Evolutionary conservation across 1,284 basidiomycete genomes (phyloP), one percentile per base, ranked within the genome.

Genomic region (Cronartium quercuum): DNA sequence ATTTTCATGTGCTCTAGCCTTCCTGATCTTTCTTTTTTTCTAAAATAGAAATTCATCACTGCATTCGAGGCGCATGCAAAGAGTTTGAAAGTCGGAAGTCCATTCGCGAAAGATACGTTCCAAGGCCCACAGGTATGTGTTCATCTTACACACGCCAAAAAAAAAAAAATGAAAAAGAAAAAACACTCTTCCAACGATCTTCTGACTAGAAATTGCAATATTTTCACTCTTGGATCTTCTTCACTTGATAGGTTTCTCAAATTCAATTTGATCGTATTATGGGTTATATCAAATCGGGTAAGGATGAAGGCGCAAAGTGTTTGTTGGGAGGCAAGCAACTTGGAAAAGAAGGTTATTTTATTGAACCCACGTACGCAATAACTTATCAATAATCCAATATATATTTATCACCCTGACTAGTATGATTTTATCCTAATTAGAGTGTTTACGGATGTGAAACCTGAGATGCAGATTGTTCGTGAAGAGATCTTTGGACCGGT

Each of bases 211-310:
- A 4, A 51, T 51, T 13, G n/a, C 12, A 51, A 18, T 51, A 51
- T 21, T 51, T 3, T 10, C 3, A 51, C 15, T 18, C 15, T 18
- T 2, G 15, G 47, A 18, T 51, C 2, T 4, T 51, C 21, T 9
- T 51, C 21, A 18, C 10, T 13, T 18, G 21, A 7, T 65, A 47
- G 60, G 76, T 79, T 64, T 78, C 77, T 42, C 77, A 80, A 68
- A 77, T 79, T 35, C 94, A 98, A 82, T 91, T 90, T 79, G 92
- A 97, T 82, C 90, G 92, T 77, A 90, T 94, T 83, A 90, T 94
- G 90, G 85, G 84, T 64, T 94, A 92, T 86, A 94, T 98, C 83
- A 82, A 92, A 76, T 87, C 88, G 18, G 94, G 94, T 37, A 91
- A 90, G 84, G 79, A 87, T 66, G 86, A 89, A 67, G 94, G 94